Evolutionary conservation across 1,139 yeast species (phyloP), one percentile per base, ranked within the genome.

Genomic region (Magnusiomyces starmeri): DNA sequence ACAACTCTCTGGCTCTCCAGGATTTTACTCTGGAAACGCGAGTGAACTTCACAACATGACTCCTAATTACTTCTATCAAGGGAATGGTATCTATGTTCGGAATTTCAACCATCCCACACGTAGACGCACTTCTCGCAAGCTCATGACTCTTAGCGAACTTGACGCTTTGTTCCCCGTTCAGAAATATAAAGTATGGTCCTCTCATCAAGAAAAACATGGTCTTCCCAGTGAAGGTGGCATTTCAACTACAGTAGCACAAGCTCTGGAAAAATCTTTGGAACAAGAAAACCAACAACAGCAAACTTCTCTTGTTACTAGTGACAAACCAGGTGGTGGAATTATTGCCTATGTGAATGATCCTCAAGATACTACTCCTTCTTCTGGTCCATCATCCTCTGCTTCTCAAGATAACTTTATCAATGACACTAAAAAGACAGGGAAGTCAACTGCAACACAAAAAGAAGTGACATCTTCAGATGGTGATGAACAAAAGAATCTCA

Each of bases 161-260:
- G 82, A 85, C 51, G 73, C 73, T 43, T 68, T 82, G 50, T 85
- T 85, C 64, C 95, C 95, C 0, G 68, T 72, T 34, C 76, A 78
- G 59, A 75, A 83, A 14, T 85, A 85, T 64, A 67, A 73, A 50
- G 57, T 49, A 21, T 64, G 66, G 65, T 54, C 55, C 18, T 57
- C 55, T 16, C 53, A 58, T 40, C 57, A 63, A n/a, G 57, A 57
- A 29, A 48, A 49, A 25, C 51, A 53, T 39, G 65, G 65, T 10
- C 48, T 60, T 26, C 51, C 60, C 6, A 29, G 57, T 18, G 57
- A 54, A 27, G 65, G 66, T 6, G 65, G 65, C 24, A 57, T 62
- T 9, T 59, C 64, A 10, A 49, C 56, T 16, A 37, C 41, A 14
- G 41, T 50, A 9, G 52, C 50, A 7, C 47, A 46, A 21, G 48